These are phyloP conservation scores for Botrytis byssoidea DNA, from an alignment of 2,329 filamentous ascomycete species.

Conservation along the genomic window DNA sequence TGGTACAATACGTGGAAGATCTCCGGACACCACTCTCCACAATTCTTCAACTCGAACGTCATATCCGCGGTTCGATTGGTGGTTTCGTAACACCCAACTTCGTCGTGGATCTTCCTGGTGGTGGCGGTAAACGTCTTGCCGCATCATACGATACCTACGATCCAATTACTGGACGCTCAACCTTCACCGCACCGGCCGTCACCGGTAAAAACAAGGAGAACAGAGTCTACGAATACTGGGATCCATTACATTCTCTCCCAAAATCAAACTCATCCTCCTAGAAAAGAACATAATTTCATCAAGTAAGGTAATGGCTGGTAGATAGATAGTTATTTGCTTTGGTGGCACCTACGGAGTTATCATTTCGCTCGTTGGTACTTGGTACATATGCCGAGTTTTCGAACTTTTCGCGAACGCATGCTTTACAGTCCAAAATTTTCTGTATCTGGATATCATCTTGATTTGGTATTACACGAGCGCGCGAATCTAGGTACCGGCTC, in stretches of 20 bases:
- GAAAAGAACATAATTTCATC: background rate
- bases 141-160: conserved; percentile 55
- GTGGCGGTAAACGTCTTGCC: conserved; percentile 61
- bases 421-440: background rate
- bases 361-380: background rate
- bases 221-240: conserved; percentile 56
- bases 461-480: background rate
- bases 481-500: background rate
- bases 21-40: conserved; percentile 59
- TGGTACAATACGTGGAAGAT: conserved; percentile 60
- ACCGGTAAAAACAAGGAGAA: conserved; percentile 46
- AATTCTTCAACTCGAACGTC: conserved; percentile 56
- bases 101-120: conserved; percentile 61
- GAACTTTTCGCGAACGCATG: background rate
- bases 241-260: conserved; percentile 42
- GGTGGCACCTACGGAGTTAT: conserved; percentile 6
- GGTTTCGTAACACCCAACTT: conserved; percentile 63
- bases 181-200: conserved; percentile 55
- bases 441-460: background rate
- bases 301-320: conserved; percentile 3
- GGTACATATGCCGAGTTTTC: background rate
- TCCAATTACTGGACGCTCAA: conserved; percentile 51
- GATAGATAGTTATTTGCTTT: conserved; percentile 15
- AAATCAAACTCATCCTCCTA: background rate
- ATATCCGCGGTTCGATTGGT: conserved; percentile 58